Conservation (phyloP, 495 filamentous ascomycete species). For the Glonium stellatum region DNA sequence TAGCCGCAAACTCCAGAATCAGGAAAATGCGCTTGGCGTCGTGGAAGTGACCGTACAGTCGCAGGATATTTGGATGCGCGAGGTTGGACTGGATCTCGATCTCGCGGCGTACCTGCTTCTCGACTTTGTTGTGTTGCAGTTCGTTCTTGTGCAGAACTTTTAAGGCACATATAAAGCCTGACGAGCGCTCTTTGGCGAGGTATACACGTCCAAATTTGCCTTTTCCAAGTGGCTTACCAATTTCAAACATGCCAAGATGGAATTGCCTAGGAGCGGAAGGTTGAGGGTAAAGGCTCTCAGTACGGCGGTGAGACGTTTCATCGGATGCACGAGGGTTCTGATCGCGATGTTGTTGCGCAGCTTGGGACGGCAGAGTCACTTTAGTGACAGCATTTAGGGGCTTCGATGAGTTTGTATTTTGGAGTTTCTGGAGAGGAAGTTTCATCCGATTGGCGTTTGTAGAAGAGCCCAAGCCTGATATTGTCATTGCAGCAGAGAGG, state of each 20-base stretch:
- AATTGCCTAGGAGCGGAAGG: slow-evolving; percentile 60
- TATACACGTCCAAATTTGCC: slow-evolving; percentile 98
- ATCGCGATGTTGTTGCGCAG: slow-evolving; percentile 46
- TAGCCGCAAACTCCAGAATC: slow-evolving; percentile 91
- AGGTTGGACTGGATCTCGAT: slow-evolving; percentile 98
- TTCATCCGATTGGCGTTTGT: slow-evolving; percentile 36
- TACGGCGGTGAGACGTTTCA: slow-evolving; percentile 25
- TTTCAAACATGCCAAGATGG: slow-evolving; percentile 98
- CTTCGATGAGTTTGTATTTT: slow-evolving; percentile 27
- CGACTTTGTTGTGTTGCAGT: slow-evolving; percentile 82
- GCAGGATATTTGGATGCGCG: slow-evolving; percentile 90
- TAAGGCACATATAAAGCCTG: slow-evolving; percentile 88
- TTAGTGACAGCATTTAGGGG: slow-evolving; percentile 39
- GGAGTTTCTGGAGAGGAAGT: slow-evolving; percentile 39
- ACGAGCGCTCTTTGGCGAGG: slow-evolving; percentile 80
- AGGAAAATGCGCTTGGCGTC: slow-evolving; percentile 93
- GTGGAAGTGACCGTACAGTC: slow-evolving; percentile 94
- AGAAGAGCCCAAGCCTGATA: slow-evolving; percentile 32
- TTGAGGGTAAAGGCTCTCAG: slow-evolving; percentile 50
- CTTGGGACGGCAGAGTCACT: slow-evolving; percentile 61
- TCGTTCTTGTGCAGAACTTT: slow-evolving; percentile 96
- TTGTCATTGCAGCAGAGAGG: slow-evolving; percentile 31
- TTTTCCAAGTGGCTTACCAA: slow-evolving; percentile 90
- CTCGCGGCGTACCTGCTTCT: slow-evolving; percentile 94
- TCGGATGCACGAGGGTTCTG: slow-evolving; percentile 23